Conservation (phyloP, 179 eudicot species). For the Pouteria campechiana region DNA sequence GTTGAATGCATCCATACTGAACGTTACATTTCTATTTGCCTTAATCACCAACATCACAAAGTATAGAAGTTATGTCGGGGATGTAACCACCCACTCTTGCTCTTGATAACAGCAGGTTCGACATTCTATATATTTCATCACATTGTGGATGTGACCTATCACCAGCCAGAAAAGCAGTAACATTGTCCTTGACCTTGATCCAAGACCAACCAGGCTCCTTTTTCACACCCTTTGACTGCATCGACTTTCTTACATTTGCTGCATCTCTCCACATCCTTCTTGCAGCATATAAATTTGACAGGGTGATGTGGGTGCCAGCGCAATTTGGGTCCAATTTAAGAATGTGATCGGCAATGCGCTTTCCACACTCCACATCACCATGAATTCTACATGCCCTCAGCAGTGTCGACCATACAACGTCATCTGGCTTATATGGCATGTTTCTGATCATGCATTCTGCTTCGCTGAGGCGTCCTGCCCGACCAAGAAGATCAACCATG, state of each 20-base stretch:
- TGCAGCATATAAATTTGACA: conserved; percentile 65
- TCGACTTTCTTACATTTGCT: conserved; percentile 55
- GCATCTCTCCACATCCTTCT: conserved; percentile 76
- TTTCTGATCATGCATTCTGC: conserved; percentile 64
- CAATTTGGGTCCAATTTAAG: conserved; percentile 54
- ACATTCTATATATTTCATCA: conserved; percentile 31
- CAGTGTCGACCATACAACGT: conserved; percentile 81
- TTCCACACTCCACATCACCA: conserved; percentile 68
- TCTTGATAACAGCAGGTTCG: conserved; percentile 33
- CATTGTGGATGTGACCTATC: conserved; percentile 50
- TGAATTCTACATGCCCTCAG: conserved; percentile 63
- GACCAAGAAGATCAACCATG: conserved; percentile 78
- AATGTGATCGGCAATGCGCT: conserved; percentile 44
- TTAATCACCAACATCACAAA: conserved; percentile 10
- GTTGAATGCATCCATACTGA: no score
- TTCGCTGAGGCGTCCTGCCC: conserved; percentile 64
- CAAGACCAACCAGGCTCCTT: conserved; percentile 94
- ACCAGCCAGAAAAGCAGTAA: conserved; percentile 68
- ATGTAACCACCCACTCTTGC: conserved; percentile 24
- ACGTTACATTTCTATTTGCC: no score
- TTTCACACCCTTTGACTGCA: conserved; percentile 66
- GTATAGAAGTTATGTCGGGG: conserved; percentile 23
- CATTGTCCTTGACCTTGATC: conserved; percentile 58
- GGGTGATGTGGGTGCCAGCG: conserved; percentile 59
- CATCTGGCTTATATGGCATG: conserved; percentile 61